Percentiles rank a stretch among this genome's conserved stretches.
These are phyloP conservation scores for Starmerella geochares DNA, from an alignment of 805 yeast species.

Conservation along the genomic window DNA sequence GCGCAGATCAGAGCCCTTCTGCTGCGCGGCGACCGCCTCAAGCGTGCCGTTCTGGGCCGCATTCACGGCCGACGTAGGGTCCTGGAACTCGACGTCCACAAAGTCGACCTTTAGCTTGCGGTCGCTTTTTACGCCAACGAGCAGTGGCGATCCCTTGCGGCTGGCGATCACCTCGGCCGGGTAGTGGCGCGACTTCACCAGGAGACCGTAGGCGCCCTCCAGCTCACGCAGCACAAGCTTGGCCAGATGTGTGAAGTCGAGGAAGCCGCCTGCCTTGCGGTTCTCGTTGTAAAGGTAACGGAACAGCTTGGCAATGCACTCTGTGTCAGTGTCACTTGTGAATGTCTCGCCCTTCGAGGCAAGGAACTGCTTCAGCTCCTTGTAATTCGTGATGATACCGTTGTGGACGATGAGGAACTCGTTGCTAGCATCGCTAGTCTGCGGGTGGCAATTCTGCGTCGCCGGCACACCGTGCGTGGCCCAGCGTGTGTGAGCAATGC, in stretches of 20 bases:
- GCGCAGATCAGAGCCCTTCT: conserved; percentile 46
- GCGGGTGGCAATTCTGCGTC: conserved; percentile 87
- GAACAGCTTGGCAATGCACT: conserved; percentile 91
- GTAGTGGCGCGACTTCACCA: conserved; percentile 82
- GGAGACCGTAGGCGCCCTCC: conserved; percentile 94
- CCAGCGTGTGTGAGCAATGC: conserved; percentile 99
- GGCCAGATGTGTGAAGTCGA: conserved; percentile 85
- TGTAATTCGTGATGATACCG: conserved; percentile 94
- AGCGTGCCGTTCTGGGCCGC: conserved; percentile 25
- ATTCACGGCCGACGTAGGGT: conserved; percentile 29
- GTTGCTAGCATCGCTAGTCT: conserved; percentile 68
- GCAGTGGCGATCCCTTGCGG: conserved; percentile 94
- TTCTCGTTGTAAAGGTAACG: conserved; percentile 82
- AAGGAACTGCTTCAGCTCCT: conserved; percentile 78
- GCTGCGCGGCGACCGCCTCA: conserved; percentile 44
- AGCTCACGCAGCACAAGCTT: conserved; percentile 85
- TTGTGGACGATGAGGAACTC: conserved; percentile 93
- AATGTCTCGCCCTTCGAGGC: conserved; percentile 68
- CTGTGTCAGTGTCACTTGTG: conserved; percentile 93
- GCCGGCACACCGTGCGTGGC: conserved; percentile 97
- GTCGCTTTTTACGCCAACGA: conserved; percentile 92
- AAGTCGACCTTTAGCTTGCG: conserved; percentile 92
- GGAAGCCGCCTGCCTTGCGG: conserved; percentile 45
- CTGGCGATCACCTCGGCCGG: conserved; percentile 96
- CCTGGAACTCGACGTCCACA: conserved; percentile 96